Base-by-base conservation (phyloP, 192 early-diverging fungal genomes). In the Umbelopsis sp. region DNA sequence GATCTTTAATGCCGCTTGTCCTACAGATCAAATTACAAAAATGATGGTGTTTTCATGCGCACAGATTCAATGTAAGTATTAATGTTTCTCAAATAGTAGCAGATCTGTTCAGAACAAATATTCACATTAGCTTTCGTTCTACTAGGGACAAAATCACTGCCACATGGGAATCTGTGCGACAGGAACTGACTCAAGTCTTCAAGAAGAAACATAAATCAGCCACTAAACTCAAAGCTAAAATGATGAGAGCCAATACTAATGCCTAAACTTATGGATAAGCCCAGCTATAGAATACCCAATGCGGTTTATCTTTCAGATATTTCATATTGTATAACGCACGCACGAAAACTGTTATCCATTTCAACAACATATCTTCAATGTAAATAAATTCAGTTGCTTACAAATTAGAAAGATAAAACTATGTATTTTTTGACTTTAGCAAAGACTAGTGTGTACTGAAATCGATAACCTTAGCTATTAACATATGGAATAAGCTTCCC, bases 151-250 rank as follows among this genome's bases (percentile, higher is more conserved):
- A 88, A 55, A 81, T 89, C 25, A 84, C 78, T 20, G 64, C 76
- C 6, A 49, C 82, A 22, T 89, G 86, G 86, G 82, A 89, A 68
- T 78, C 82, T 48, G 77, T 70, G 18, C 74, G 82, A 6, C 74
- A 82, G 50, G 80, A 88, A 25, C 71, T 90, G 71, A 90, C 88
- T 0, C 78, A 83, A 49, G 88, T 89, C 25, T 90, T 86, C 74
- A 90, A 90, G 72, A 74, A 84, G 49, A 90, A 90, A 70, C 87
- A 90, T 69, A 87, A 86, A 68, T 86, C 84, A 11, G 80, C 80
- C 55, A 61, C 55, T 16, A 61, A 61, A n/a, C 30, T 61, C 4
- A 61, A 61, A 25, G 55, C 55, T 8, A 61, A 61, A 25, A 61
- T 61, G 55, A 27, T 61, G 25, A 33, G 55, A 61, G 7, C 55